Conservation (phyloP, 306 rosid species). For the Nissolia schottii region DNA sequence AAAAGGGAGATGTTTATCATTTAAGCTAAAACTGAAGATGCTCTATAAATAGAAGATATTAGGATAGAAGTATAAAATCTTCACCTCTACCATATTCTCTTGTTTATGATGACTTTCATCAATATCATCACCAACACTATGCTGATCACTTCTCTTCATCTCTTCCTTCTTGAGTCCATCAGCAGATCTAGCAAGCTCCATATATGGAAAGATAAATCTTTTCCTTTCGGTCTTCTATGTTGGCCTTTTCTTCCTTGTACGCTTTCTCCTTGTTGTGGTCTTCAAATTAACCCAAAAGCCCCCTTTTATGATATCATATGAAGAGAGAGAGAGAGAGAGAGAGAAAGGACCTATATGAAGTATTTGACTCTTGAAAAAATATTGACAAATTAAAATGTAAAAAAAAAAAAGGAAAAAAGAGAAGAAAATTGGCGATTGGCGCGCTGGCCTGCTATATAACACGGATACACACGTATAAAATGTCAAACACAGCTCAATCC, state of each 20-base stretch:
- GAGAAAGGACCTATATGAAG: conserved; percentile 41
- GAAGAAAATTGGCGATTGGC: conserved; percentile 16
- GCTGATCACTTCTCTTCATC: conserved; percentile 32
- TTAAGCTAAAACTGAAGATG: not conserved
- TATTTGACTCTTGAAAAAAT: conserved; percentile 46
- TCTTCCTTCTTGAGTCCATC: conserved; percentile 33
- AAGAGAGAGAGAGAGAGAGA: conserved; percentile 6
- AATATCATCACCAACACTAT: conserved; percentile 24
- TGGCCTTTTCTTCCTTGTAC: not conserved
- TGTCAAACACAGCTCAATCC: conserved; percentile 34
- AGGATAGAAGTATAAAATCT: conserved; percentile 9
- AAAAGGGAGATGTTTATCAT: not conserved
- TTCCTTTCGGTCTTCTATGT: not conserved
- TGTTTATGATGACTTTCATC: conserved; percentile 23
- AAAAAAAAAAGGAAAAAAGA: not conserved
- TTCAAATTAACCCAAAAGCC: conserved; percentile 13
- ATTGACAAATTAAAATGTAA: conserved; percentile 19
- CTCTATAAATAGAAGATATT: not conserved
- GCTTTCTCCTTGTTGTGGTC: conserved; percentile 2
- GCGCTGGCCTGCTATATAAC: conserved; percentile 6
- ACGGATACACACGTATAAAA: conserved; percentile 22
- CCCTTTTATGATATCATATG: conserved; percentile 14
- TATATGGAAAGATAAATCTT: not conserved
- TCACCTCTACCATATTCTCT: conserved; percentile 37
- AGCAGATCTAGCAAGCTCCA: conserved; percentile 47